phyloP scores from a whole-genome alignment of 1,284 basidiomycete genomes.

The Hemileia vastatrix region DNA sequence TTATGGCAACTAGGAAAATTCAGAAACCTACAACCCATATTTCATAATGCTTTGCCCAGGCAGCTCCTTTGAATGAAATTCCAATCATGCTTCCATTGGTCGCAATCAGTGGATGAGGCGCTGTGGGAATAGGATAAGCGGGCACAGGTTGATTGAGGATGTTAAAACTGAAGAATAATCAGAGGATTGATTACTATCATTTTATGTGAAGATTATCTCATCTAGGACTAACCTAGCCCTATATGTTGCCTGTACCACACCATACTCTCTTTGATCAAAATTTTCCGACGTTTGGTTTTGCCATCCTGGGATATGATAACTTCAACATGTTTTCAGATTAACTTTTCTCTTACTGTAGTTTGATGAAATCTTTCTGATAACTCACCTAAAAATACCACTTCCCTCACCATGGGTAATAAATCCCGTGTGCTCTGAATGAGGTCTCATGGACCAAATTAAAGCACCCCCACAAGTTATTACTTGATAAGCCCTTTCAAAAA shows the following conservation, averaged over 20 bases:
- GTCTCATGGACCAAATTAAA: background rate
- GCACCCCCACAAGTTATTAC: slow-evolving; percentile 5
- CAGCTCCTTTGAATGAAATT: slow-evolving; percentile 14
- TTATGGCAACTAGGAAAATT: too few species aligned
- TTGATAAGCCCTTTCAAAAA: slow-evolving; percentile 3
- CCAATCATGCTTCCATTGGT: slow-evolving; percentile 10
- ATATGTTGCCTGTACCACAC: background rate
- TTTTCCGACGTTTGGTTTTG: background rate
- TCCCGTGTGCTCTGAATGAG: background rate
- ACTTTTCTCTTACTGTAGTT: background rate
- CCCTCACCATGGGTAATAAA: background rate
- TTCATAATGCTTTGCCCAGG: slow-evolving; percentile 21
- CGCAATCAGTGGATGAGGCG: slow-evolving; percentile 11
- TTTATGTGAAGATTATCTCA: background rate
- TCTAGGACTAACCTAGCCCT: background rate
- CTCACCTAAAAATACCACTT: background rate
- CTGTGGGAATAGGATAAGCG: slow-evolving; percentile 5
- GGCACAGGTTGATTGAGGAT: slow-evolving; percentile 8
- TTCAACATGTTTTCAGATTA: background rate
- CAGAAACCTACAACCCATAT: slow-evolving; percentile 7
- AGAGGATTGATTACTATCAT: too few species aligned
- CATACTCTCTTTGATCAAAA: background rate
- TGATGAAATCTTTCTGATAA: background rate
- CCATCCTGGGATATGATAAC: background rate
- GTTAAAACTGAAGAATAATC: slow-evolving; percentile 5